Base-by-base conservation (phyloP, 2,329 filamentous ascomycete genomes). In the Aspergillus carbonarius region DNA sequence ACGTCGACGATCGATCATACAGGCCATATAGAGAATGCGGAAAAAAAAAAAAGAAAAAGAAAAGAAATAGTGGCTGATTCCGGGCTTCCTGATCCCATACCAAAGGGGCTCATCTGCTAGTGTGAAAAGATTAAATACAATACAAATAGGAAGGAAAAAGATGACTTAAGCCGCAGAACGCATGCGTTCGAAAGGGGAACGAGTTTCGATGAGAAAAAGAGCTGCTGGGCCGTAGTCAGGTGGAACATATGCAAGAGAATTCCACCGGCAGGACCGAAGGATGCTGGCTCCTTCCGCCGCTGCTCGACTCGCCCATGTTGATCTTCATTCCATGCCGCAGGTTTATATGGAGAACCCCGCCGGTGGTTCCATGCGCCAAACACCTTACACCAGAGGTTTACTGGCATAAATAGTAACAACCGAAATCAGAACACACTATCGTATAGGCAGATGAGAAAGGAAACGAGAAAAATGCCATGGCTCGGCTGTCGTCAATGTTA, bases 61-160 rank as follows among this genome's bases (percentile, higher is more conserved):
- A 35, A 47, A 56, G 18, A n/a, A 39, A 53, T 23, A 39, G 40
- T 42, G 23, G 51, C 51, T 44, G 52, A 57, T 51, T 57, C 32
- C 44, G 56, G 60, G 52, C 59, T 27, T 40, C 59, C 53, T 50
- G 58, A 54, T 58, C 57, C 55, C 44, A 54, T 34, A 17, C 49
- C 48, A 56, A 56, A 61, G 32, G 32, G 27, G 30, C 56, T 50
- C 57, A 51, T 60, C 54, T 61, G 54, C 51, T 58, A 60, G 46
- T 53, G 51, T 54, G 47, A 53, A 56, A 52, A 58, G 61, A 68
- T 67, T 70, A 71, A 67, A 65, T 72, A 71, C 70, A 72, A 66
- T 72, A 72, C 68, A 70, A 60, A 65, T 65, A 48, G 59, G 61
- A 65, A 63, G 44, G 60, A 59, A 58, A 58, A 42, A 20, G 23